Conservation (phyloP, 2,329 filamentous ascomycete genomes). For the Cladophialophora yegresii region DNA sequence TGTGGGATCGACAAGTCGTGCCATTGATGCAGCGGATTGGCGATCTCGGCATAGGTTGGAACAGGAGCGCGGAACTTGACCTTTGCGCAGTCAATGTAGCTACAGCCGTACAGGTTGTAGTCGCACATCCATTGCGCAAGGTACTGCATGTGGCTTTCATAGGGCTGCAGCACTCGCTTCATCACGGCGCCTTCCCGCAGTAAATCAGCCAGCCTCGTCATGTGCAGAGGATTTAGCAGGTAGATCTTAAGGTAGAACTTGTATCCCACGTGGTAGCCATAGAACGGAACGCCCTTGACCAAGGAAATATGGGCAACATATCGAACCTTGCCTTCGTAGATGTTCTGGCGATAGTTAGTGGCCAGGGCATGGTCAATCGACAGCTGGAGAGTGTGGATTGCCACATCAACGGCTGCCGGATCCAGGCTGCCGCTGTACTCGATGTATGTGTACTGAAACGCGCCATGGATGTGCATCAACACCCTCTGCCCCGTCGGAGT, state of each 20-base stretch:
- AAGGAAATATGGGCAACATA: conserved; percentile 90
- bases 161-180: conserved; percentile 81
- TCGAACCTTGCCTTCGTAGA: conserved; percentile 65
- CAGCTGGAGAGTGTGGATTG: conserved; percentile 75
- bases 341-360: conserved; percentile 77
- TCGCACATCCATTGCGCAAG: conserved; percentile 97
- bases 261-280: conserved; percentile 92
- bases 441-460: conserved; percentile 92
- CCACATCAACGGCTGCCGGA: conserved; percentile 68
- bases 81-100: conserved; percentile 73
- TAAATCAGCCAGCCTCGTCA: conserved; percentile 84
- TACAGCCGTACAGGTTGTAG: conserved; percentile 95
- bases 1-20: conserved; percentile 70
- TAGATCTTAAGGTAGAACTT: conserved; percentile 92
- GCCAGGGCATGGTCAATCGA: conserved; percentile 91
- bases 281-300: conserved; percentile 92
- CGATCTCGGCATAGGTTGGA: conserved; percentile 67
- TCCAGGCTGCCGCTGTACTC: conserved; percentile 74
- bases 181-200: conserved; percentile 85
- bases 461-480: conserved; percentile 92
- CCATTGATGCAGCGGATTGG: conserved; percentile 69
- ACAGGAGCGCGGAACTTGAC: conserved; percentile 74
- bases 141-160: conserved; percentile 91
- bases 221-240: conserved; percentile 80
- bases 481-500: conserved; percentile 95